Evolutionary conservation across 345 rosid genomes (phyloP), one percentile per base, ranked within the genome.

Genomic region (Isatis tinctoria): DNA sequence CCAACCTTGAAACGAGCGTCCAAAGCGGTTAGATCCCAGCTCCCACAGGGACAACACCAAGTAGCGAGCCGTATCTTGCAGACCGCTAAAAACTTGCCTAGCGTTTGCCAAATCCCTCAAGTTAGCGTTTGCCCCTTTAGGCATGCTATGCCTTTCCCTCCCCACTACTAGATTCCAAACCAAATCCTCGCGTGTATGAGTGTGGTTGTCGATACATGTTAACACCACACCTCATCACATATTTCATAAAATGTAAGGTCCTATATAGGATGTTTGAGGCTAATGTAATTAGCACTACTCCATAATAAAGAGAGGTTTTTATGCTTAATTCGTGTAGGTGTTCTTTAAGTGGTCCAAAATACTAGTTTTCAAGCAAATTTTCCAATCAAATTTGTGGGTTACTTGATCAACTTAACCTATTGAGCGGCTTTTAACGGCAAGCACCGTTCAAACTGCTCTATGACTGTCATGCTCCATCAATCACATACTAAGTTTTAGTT

Each of bases 251-350:
- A 60, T 24, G 60, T 60, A 71, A 71, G 49, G 49, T 44, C 18
- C 12, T 30, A 44, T 44, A 10, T 52, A 24, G 22, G 8, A 16
- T 11, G 67, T 60, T 71, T 62, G 36, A 32, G 69, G 76, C 69
- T 72, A 41, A 53, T 62, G 69, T 52, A 40, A 53, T 72, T 27
- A 41, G 76, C 49, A 36, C 63, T 40, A 62, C 35, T 39, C 40
- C 27, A 11, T 32, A 58, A 58, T 58, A 58, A 58, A 58, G 27
- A 14, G 41, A 57, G 17, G 36, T 20, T 41, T 28, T 16, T 16
- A 45, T 45, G 22, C 17, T 45, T 45, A n/a, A 45, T 45, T 43
- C 6, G 24, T 35, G 6, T 30, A 6, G n/a, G 7, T 32, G 36
- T 10, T 7, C 10, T 32, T 7, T 10, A 39, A 39, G 44, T 35